Evolutionary conservation across 2,329 filamentous ascomycete species (phyloP), one percentile per base, ranked within the genome.

Genomic region (Aspergillus pseudoterreus): DNA sequence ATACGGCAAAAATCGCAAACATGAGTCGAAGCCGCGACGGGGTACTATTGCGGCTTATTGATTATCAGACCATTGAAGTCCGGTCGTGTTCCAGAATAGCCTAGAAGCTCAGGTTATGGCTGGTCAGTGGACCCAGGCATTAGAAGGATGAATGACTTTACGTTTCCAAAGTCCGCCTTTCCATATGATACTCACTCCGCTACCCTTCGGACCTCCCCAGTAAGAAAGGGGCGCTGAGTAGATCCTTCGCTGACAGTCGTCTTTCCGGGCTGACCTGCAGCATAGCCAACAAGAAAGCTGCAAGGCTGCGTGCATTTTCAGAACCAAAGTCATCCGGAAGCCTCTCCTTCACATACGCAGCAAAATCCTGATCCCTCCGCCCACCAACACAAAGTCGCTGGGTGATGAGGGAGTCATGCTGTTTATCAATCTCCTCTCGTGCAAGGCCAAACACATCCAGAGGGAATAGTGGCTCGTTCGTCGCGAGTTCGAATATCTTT

Each of bases 401-500:
- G 14, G 15, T 38, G 36, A 56, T 55, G 24, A 50, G 52, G 38
- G 39, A 21, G 12, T 33, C 24, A 24, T 55, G 53, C 12, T 53
- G 43, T 33, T 57, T 15, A 33, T 59, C 50, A 32, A 57, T 47
- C 45, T 57, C 22, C 36, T 55, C 53, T 3, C 22, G 17, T 33
- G 49, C 49, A 38, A 54, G 45, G 41, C 58, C 59, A 50, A 58
- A 59, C 11, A 46, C 24, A 15, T 43, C 49, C 10, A 59, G 21
- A 2, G 54, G 53, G 47, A 61, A 59, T 14, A 62, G 47, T 33
- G 53, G 52, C 41, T 58, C 51, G 21, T 59, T 59, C 36, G 57
- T 59, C n/a, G 58, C 57, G 17, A 62, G 35, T 50, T 62, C 38
- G 43, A 58, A 60, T 53, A 62, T 56, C 59, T 62, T 27, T 42